Evolutionary conservation across 176 grass and related monocot species (phyloP).

Genomic region (Dendrocalamus sinicus): DNA sequence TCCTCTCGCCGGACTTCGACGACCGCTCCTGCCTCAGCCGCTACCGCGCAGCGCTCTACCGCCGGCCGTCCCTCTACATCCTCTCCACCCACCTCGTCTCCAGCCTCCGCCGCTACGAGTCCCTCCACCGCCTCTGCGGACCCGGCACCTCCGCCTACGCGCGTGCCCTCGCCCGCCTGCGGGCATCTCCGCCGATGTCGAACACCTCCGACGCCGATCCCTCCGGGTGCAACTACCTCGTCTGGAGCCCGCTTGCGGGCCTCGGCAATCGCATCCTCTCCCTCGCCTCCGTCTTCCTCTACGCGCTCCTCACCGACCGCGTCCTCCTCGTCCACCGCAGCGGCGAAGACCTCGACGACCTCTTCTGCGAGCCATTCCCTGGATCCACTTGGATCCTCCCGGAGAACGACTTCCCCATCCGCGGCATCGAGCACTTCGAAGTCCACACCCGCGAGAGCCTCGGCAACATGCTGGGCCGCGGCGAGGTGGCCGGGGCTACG

Average conservation of each 20-base stretch:
- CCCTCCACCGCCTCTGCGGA: conserved; percentile 59
- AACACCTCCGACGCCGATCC: not conserved
- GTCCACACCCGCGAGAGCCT: conserved; percentile 32
- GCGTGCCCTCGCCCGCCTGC: conserved; percentile 36
- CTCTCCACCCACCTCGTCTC: conserved; percentile 55
- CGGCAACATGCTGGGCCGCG: conserved; percentile 34
- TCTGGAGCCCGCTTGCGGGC: conserved; percentile 53
- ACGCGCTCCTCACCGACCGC: conserved; percentile 64
- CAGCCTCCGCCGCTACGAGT: conserved; percentile 59
- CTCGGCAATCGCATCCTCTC: conserved; percentile 68
- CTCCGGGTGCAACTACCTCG: conserved; percentile 56
- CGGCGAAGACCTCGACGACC: conserved; percentile 26
- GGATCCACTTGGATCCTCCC: conserved; percentile 58
- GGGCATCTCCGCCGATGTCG: conserved; percentile 18
- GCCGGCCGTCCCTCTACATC: conserved; percentile 40
- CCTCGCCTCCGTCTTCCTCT: conserved; percentile 58
- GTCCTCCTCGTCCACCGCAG: conserved; percentile 47
- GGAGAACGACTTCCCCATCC: conserved; percentile 40
- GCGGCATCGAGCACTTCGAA: conserved; percentile 25
- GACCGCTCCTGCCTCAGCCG: conserved; percentile 68
- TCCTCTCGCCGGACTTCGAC: conserved; percentile 64
- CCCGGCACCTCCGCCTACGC: conserved; percentile 50
- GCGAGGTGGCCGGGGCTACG: conserved; percentile 28
- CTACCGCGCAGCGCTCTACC: conserved; percentile 54
- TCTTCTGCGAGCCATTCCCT: conserved; percentile 76